A percentile compares a stretch with the other conserved stretches of the same genome.
These are phyloP conservation scores for Canavalia ensiformis DNA, from an alignment of 306 rosid genomes.

Conservation along the genomic window DNA sequence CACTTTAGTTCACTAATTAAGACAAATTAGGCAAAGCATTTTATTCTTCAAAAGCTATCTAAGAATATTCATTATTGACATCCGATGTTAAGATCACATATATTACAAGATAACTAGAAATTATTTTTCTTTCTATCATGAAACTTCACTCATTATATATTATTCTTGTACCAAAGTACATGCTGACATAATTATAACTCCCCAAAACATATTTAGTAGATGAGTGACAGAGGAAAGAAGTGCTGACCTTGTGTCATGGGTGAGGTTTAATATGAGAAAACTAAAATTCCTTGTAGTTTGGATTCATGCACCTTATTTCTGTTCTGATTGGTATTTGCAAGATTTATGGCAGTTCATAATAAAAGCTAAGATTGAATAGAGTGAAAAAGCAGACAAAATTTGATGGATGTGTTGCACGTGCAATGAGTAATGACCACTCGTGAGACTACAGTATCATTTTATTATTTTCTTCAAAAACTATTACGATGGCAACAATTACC, in stretches of 20 bases:
- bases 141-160: too few relatives aligned
- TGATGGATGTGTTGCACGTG: background rate
- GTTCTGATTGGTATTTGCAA: conserved; percentile 94
- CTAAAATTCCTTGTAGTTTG: conserved; percentile 86
- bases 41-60: too few relatives aligned
- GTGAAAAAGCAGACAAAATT: background rate
- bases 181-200: too few relatives aligned
- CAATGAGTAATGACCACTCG: background rate
- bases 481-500: background rate
- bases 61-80: too few relatives aligned
- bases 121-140: too few relatives aligned
- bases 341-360: conserved; percentile 54
- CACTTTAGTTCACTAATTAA: too few relatives aligned
- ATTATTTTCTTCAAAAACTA: background rate
- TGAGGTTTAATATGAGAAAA: conserved; percentile 97
- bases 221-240: background rate
- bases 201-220: background rate
- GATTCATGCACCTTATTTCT: conserved; percentile 97
- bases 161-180: too few relatives aligned
- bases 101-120: too few relatives aligned
- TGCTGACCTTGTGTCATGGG: conserved; percentile 94
- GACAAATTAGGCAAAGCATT: too few relatives aligned
- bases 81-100: too few relatives aligned
- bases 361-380: conserved; percentile 24
- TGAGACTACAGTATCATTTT: background rate